Evolutionary conservation across 805 yeast genomes (phyloP), one percentile per base, ranked within the genome.

Genomic region (Myxozyma melibiosi): DNA sequence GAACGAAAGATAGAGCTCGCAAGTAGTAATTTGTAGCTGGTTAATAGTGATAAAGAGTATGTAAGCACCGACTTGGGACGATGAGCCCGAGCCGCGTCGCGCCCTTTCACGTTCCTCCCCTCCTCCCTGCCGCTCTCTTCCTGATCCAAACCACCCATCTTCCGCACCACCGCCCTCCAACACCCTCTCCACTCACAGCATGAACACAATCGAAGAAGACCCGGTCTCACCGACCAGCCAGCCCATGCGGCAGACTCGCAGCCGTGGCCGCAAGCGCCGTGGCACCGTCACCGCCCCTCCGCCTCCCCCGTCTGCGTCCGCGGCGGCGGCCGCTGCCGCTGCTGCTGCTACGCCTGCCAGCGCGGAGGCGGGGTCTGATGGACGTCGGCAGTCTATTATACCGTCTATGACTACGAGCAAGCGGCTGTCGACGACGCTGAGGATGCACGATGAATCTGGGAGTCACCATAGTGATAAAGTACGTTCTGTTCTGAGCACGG

Each of bases 351-450:
- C 28, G 22, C 18, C 27, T 20, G n/a, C n/a, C n/a, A n/a, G n/a
- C n/a, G 45, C 47, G 35, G 6, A 25, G 44, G 45, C 25, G 44
- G 34, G 24, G 38, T 16, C 27, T 14, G 42, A 38, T 16, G 37
- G 44, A 18, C 28, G 33, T 5, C 43, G 64, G 24, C 53, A 60
- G 53, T 58, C 64, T 16, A 33, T 58, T n/a, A 60, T 60, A 34
- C 64, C 64, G 22, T 60, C 64, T 13, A 60, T 60, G 64, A 53
- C 58, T 16, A 39, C 44, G 18, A 55, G 28, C 24, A 38, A 27
- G 7, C 42, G 43, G 33, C 18, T 37, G 34, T 40, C 50, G 44
- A 24, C 27, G 28, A 30, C 31, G n/a, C 27, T 31, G 25, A 7
- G 44, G n/a, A 33, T 37, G 27, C 37, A 20, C 14, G 22, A 45